These are phyloP conservation scores for Colletotrichum sp. DNA, from an alignment of 2,329 filamentous ascomycete genomes.

Conservation along the genomic window DNA sequence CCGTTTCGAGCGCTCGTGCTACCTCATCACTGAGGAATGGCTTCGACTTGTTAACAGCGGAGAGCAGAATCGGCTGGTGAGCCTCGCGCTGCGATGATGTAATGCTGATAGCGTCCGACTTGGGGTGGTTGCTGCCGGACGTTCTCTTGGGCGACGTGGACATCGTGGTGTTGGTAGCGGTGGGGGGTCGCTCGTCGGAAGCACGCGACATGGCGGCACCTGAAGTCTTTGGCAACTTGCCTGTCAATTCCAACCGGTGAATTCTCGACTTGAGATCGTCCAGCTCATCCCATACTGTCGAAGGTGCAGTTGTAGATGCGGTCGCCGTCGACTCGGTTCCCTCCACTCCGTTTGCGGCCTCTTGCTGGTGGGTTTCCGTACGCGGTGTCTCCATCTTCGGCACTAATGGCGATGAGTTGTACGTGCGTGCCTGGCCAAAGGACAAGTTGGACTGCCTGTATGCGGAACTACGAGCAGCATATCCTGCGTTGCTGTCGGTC, in stretches of 20 bases:
- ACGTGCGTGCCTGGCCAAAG: conserved; percentile 47
- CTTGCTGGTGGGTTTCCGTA: conserved; percentile 38
- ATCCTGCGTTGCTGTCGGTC: conserved; percentile 47
- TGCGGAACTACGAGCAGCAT: conserved; percentile 46
- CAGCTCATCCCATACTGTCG: conserved; percentile 96
- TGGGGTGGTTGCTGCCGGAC: conserved; percentile 52
- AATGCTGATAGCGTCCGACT: conserved; percentile 47
- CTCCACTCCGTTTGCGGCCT: conserved; percentile 53
- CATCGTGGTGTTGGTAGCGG: conserved; percentile 91
- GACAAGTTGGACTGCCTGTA: conserved; percentile 45
- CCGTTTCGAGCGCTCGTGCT: conserved; percentile 79
- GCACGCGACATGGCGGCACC: conserved; percentile 78
- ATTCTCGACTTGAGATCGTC: conserved; percentile 96
- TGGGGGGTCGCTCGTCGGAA: conserved; percentile 83
- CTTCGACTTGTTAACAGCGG: conserved; percentile 82
- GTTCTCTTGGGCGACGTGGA: conserved; percentile 86
- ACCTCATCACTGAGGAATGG: conserved; percentile 71
- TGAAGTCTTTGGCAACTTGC: conserved; percentile 83
- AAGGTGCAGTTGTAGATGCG: conserved; percentile 84
- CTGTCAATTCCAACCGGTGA: conserved; percentile 85
- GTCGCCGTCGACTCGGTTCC: conserved; percentile 86
- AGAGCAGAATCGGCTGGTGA: conserved; percentile 76
- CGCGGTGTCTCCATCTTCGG: conserved; percentile 45
- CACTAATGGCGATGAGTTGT: conserved; percentile 66
- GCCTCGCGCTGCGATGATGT: conserved; percentile 57